These are phyloP conservation scores for Boletus sp. DNA, from an alignment of 1,284 basidiomycete genomes.

Conservation along the genomic window DNA sequence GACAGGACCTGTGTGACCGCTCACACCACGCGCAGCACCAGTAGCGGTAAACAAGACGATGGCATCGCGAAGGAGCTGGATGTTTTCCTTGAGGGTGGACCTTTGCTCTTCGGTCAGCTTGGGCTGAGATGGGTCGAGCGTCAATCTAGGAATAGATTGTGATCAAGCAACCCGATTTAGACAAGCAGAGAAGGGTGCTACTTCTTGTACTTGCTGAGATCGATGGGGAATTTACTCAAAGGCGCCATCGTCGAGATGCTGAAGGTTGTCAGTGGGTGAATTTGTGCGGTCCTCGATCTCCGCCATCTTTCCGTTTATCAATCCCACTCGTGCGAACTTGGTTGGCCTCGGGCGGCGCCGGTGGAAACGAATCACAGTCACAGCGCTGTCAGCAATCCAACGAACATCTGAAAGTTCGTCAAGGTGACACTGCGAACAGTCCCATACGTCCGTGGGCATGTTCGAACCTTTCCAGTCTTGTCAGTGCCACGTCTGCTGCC, in stretches of 20 bases:
- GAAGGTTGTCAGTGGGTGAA: not conserved
- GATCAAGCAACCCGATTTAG: not conserved
- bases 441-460: too few relatives aligned
- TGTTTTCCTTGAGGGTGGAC: slow-evolving; percentile 58
- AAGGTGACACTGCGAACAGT: too few relatives aligned
- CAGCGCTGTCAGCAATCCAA: too few relatives aligned
- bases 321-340: slow-evolving; percentile 26
- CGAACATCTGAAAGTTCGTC: too few relatives aligned
- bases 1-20: slow-evolving; percentile 71
- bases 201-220: slow-evolving; percentile 73
- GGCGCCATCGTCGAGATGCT: slow-evolving; percentile 36
- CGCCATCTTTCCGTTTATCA: slow-evolving; percentile 19
- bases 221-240: slow-evolving; percentile 61
- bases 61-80: slow-evolving; percentile 75
- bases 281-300: slow-evolving; percentile 2
- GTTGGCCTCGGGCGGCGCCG: not conserved
- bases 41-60: slow-evolving; percentile 81
- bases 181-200: slow-evolving; percentile 29
- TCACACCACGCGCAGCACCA: slow-evolving; percentile 76
- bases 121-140: slow-evolving; percentile 64
- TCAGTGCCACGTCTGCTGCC: too few relatives aligned
- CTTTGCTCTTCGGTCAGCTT: slow-evolving; percentile 59
- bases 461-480: too few relatives aligned
- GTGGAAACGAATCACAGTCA: slow-evolving; percentile 3
- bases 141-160: slow-evolving; percentile 43